These are phyloP conservation scores for Fusarium staphyleae DNA, from an alignment of 2,329 filamentous ascomycete genomes.

Conservation along the genomic window DNA sequence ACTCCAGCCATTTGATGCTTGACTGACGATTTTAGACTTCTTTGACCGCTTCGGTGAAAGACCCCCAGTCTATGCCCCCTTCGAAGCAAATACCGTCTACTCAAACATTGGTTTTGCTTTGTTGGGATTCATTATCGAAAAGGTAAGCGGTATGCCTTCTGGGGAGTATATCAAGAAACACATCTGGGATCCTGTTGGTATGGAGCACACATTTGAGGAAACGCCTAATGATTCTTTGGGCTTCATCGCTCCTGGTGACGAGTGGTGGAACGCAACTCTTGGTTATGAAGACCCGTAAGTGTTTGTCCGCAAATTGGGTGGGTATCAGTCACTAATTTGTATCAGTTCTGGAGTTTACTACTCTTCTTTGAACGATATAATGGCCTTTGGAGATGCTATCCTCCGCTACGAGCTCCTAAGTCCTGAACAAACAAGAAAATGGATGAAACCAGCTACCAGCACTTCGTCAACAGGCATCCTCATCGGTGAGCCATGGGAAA, in stretches of 20 bases:
- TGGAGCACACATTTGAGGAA: neutral
- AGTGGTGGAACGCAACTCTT: slow-evolving; percentile 24
- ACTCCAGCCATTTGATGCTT: too few species aligned
- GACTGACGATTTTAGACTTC: neutral
- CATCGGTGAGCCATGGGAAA: slow-evolving; percentile 6
- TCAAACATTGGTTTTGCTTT: slow-evolving; percentile 5
- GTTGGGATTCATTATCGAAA: slow-evolving; percentile 13
- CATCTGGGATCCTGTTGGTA: slow-evolving; percentile 11
- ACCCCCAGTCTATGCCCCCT: slow-evolving; percentile 8
- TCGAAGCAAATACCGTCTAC: slow-evolving; percentile 2
- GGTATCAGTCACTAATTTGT: too few species aligned
- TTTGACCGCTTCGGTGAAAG: slow-evolving; percentile 11
- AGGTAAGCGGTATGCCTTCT: slow-evolving; percentile 10
- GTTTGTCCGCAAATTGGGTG: neutral
- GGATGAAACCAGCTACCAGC: slow-evolving; percentile 7
- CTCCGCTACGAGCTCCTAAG: neutral
- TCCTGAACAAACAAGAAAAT: slow-evolving; percentile 2
- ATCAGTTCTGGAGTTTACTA: slow-evolving; percentile 14
- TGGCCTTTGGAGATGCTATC: slow-evolving; percentile 8
- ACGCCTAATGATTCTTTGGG: slow-evolving; percentile 5
- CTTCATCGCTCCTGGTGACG: neutral
- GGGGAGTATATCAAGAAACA: slow-evolving; percentile 12
- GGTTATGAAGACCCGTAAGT: slow-evolving; percentile 15
- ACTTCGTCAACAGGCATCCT: slow-evolving; percentile 13
- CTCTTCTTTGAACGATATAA: slow-evolving; percentile 7